These are phyloP conservation scores for Brassica incana DNA, from an alignment of 345 rosid genomes.

Conservation along the genomic window DNA sequence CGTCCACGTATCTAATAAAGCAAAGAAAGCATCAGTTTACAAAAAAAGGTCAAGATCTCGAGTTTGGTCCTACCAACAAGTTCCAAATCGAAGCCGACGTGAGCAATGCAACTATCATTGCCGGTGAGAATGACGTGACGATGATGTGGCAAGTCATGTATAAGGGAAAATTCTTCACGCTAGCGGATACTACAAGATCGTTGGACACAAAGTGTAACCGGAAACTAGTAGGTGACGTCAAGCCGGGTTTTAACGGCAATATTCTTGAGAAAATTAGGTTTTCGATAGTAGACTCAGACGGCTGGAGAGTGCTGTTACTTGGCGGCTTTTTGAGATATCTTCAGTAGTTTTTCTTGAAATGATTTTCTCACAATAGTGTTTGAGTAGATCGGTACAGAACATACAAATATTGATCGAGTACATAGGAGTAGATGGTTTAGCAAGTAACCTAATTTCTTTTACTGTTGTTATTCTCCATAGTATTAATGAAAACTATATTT, in stretches of 20 bases:
- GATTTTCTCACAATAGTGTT: background rate
- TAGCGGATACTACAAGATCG: background rate
- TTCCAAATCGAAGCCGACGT: conserved; percentile 24
- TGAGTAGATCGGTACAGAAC: background rate
- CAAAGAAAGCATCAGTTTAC: background rate
- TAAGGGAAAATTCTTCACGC: background rate
- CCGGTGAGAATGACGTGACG: conserved; percentile 3
- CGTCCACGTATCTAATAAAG: background rate
- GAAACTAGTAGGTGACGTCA: conserved; percentile 2
- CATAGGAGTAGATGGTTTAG: background rate
- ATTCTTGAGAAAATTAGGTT: conserved; percentile 20
- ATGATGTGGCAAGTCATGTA: conserved; percentile 17
- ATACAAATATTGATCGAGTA: too few relatives aligned
- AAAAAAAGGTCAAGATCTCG: conserved; percentile 18
- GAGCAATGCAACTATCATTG: background rate
- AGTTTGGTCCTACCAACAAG: background rate
- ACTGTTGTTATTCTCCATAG: background rate
- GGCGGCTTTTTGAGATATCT: conserved; percentile 16
- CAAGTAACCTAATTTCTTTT: background rate
- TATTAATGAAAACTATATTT: background rate
- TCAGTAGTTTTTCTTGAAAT: conserved; percentile 2
- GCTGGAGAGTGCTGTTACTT: background rate
- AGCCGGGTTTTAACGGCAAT: background rate
- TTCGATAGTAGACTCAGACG: background rate
- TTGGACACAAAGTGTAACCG: background rate